A percentile compares a stretch with the other conserved stretches of the same genome.
Conservation (phyloP, 768 basidiomycete genomes). For the Tulasnella sp. region DNA sequence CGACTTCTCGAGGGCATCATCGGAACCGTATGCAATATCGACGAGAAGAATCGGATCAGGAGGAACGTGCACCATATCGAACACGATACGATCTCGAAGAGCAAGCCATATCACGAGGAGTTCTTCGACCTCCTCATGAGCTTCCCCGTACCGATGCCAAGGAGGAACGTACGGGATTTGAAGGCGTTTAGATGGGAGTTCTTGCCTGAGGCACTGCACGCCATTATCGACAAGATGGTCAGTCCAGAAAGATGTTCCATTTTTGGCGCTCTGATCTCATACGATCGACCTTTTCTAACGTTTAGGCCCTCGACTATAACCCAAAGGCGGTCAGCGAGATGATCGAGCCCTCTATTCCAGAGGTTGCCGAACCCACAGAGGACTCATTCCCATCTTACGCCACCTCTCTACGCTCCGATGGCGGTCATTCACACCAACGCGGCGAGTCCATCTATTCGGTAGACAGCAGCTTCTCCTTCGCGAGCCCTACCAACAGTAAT, state of each 20-base stretch:
- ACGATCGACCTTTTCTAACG: neutral
- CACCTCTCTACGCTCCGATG: neutral
- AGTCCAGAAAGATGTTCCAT: constrained; percentile 17
- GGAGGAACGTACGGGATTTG: constrained; percentile 96
- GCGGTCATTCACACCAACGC: neutral
- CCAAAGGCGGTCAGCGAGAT: constrained; percentile 14
- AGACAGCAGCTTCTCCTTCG: neutral
- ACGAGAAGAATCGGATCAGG: constrained; percentile 94
- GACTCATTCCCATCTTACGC: constrained; percentile 1
- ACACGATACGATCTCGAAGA: constrained; percentile 84
- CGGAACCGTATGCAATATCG: constrained; percentile 70
- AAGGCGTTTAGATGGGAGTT: constrained; percentile 39
- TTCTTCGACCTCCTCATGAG: constrained; percentile 97
- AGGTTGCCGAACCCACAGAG: constrained; percentile 4
- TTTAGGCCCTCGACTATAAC: constrained; percentile 10
- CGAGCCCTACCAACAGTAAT: neutral
- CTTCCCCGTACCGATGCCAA: constrained; percentile 84
- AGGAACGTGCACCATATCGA: constrained; percentile 88
- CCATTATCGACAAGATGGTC: constrained; percentile 36
- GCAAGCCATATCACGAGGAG: constrained; percentile 62
- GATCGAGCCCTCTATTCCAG: constrained; percentile 12
- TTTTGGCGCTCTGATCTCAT: neutral
- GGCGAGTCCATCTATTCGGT: constrained; percentile 1
- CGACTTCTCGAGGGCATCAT: constrained; percentile 75
- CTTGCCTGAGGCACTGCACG: constrained; percentile 30